These are phyloP conservation scores for Metarhizium anisopliae DNA, from an alignment of 2,329 filamentous ascomycete species.

Conservation along the genomic window DNA sequence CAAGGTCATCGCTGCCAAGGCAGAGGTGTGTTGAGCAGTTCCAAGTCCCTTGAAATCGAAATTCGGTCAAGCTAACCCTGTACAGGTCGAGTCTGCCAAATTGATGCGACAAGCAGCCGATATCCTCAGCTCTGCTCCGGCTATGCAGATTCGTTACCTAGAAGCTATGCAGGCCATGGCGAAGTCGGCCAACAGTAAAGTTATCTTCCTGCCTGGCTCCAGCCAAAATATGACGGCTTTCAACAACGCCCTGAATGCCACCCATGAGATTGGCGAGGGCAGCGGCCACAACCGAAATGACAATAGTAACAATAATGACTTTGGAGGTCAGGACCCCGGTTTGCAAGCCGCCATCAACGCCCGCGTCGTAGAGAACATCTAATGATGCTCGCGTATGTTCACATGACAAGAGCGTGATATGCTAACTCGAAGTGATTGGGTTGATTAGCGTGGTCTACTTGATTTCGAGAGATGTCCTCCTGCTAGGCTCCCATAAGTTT, in stretches of 20 bases:
- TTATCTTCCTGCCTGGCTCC: conserved; percentile 67
- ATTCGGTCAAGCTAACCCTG: neutral
- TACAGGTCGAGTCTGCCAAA: conserved; percentile 79
- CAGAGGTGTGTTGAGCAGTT: conserved; percentile 47
- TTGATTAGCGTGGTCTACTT: conserved; percentile 26
- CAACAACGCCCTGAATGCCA: conserved; percentile 33
- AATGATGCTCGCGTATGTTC: conserved; percentile 19
- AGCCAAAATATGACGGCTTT: conserved; percentile 46
- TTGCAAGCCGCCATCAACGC: conserved; percentile 79
- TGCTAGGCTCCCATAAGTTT: conserved; percentile 10
- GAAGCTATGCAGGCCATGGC: conserved; percentile 99
- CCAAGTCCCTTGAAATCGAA: neutral
- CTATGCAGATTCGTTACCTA: conserved; percentile 97
- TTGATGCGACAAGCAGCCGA: conserved; percentile 90
- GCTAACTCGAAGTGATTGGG: conserved; percentile 23
- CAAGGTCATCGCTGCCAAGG: conserved; percentile 95
- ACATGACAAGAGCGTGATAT: conserved; percentile 11
- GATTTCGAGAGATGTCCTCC: conserved; percentile 17
- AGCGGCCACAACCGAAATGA: conserved; percentile 44
- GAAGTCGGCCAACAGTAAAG: conserved; percentile 82
- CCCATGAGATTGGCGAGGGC: conserved; percentile 23
- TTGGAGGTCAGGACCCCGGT: conserved; percentile 44
- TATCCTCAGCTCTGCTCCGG: conserved; percentile 81
- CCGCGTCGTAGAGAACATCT: conserved; percentile 79
- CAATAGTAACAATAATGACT: conserved; percentile 34